Base-by-base conservation (phyloP, 2,329 filamentous ascomycete genomes). In the Pseudomassariella vexata region DNA sequence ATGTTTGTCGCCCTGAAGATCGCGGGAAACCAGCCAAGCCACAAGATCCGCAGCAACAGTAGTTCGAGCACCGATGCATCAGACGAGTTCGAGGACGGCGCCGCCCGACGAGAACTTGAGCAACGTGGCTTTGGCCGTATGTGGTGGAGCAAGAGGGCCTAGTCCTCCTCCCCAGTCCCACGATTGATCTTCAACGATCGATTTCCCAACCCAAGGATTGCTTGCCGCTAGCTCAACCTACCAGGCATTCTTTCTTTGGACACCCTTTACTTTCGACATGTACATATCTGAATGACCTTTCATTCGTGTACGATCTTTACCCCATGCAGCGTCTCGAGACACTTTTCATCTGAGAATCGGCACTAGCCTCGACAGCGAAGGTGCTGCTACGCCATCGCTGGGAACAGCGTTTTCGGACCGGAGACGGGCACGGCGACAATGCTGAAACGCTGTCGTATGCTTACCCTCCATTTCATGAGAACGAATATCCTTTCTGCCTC, bases 1-100 rank as follows among this genome's bases (percentile, higher is more conserved):
- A 89, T 92, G 81, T 75, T 77, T 30, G 48, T 78, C 12, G 57
- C 86, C 36, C 59, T 94, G 24, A 79, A 50, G 52, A 55, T 71
- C 19, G 61, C 77, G 36, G 76, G 74, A 14, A 75, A 76, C 44
- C 51, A 65, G 23, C 66, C 66, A 2, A 70, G 62, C 48, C 56
- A 54, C 20, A 73, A 70, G 50, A 58, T 68, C 24, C 42, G 19
- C 23, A 55, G 50, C 38, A 51, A 50, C 27, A 52, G 48, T 3
- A 55, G 49, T 38, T 62, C 56, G 6, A 54, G 56, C 8, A 48
- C 33, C 17, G 59, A 68, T 25, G 56, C 58, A 2, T 52, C 53
- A 3, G 64, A 62, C 39, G 63, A 63, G 16, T 68, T 73, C 41
- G 62, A 75, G 41, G 77, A 82, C 47, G 76, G 75, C 6, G 77